phyloP scores from a whole-genome alignment of 2,329 filamentous ascomycete genomes.

The Teratosphaeria pseudoeucalypti region DNA sequence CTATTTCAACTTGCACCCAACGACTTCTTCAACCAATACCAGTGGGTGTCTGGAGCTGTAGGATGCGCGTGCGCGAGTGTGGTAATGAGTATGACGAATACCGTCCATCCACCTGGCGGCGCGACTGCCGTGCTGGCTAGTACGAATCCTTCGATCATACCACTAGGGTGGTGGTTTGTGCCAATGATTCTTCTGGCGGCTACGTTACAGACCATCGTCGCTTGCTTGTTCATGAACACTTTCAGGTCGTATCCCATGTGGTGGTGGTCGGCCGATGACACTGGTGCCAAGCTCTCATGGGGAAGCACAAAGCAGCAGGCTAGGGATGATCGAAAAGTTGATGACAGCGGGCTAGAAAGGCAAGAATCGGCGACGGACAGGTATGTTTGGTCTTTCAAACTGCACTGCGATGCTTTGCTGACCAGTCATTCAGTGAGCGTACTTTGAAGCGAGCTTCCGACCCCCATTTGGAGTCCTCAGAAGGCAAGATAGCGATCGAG shows the following conservation, averaged over 20 bases:
- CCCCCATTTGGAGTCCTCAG: background rate
- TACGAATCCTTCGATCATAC: constrained; percentile 29
- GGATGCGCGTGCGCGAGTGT: constrained; percentile 33
- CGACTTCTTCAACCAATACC: constrained; percentile 27
- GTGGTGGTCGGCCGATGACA: constrained; percentile 38
- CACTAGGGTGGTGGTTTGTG: constrained; percentile 38
- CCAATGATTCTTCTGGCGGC: constrained; percentile 33
- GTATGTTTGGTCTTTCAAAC: constrained; percentile 4
- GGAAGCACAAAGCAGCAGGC: constrained; percentile 9
- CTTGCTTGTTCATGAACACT: constrained; percentile 37
- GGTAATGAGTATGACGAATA: constrained; percentile 38
- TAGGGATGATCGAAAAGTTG: constrained; percentile 6
- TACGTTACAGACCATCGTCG: constrained; percentile 33
- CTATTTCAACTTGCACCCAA: constrained; percentile 31
- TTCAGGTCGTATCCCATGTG: constrained; percentile 37
- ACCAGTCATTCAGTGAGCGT: background rate
- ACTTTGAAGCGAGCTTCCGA: background rate
- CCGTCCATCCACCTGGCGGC: constrained; percentile 41
- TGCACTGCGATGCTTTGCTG: background rate
- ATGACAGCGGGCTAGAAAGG: constrained; percentile 1
- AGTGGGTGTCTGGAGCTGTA: constrained; percentile 37
- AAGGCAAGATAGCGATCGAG: background rate
- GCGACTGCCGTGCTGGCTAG: constrained; percentile 39
- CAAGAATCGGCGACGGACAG: constrained; percentile 10
- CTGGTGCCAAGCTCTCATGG: constrained; percentile 21